Evolutionary conservation across 176 grass and related monocot genomes (phyloP), one percentile per base, ranked within the genome.

Genomic region (Microstegium vimineum): DNA sequence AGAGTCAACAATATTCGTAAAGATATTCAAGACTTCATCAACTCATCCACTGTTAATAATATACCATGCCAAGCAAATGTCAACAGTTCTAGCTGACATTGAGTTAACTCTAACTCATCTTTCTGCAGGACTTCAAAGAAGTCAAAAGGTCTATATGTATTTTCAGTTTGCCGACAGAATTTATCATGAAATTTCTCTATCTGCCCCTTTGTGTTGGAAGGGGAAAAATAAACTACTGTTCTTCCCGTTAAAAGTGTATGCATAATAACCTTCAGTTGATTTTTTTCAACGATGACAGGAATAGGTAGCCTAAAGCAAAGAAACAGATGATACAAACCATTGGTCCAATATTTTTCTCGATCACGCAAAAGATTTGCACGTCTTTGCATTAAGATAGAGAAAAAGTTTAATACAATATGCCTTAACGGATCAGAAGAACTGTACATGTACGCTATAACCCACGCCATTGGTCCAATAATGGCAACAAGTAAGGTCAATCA

Each of bases 1-100:
- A 64, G 41, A 71, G 72, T 85, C 71, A 72, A 72, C 17, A 57
- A 32, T 82, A 46, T 67, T 73, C 86, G 73, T 66, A 60, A 71
- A n/a, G n/a, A 66, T 37, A 45, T 76, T 30, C 7, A 81, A 38
- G 57, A 28, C 26, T 57, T 57, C 26, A 32, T 57, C 34, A 38
- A 46, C 7, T 69, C 12, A 18, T 4, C 66, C 52, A 20, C 15
- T 71, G 71, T 66, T 66, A 71, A 57, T 45, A 34, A 54, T 46
- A 77, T 40, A 76, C 10, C 33, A 35, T 81, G 62, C 57, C 78
- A 85, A 66, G 4, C 47, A 84, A 84, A 86, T 90, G 83, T 86
- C 88, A 86, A 86, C 83, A 66, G 9, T 33, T 17, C 65, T 82
- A 73, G 88, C 16, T 86, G 78, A 72, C 56, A 59, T 65, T 66